Evolutionary conservation across 2,329 filamentous ascomycete genomes (phyloP).

Genomic region (Fusarium marasasianum): DNA sequence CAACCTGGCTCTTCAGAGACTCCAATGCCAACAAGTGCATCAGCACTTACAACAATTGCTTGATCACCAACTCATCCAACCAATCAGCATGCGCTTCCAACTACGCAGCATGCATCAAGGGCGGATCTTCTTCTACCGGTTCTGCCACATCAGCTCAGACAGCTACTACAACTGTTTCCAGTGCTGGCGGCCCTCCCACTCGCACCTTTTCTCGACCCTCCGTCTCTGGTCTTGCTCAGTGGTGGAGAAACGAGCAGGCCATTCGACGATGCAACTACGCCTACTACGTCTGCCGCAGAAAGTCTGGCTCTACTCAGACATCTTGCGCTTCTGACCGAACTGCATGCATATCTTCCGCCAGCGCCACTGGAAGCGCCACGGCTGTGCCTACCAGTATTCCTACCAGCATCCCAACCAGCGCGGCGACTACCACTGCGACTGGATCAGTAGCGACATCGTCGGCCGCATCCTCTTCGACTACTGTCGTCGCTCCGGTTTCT

Average conservation of each 20-base stretch:
- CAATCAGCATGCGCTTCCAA: background rate
- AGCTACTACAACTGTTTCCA: background rate
- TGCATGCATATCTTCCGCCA: background rate
- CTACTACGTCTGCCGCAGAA: conserved; percentile 5
- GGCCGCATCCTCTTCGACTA: background rate
- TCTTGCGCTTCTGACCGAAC: background rate
- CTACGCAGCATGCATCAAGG: conserved; percentile 7
- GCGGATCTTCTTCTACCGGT: background rate
- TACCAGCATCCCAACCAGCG: background rate
- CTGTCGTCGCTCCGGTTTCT: background rate
- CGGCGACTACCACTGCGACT: background rate
- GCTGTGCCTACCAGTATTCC: background rate
- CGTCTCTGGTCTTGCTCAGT: background rate
- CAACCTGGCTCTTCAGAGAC: conserved; percentile 7
- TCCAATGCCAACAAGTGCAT: conserved; percentile 8
- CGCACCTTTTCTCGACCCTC: background rate
- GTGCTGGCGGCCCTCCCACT: background rate
- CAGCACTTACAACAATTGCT: conserved; percentile 3
- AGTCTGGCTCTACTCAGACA: background rate
- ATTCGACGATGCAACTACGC: background rate
- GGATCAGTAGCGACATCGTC: background rate
- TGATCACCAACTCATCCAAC: conserved; percentile 1
- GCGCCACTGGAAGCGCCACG: background rate
- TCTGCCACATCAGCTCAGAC: background rate
- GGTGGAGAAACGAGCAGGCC: conserved; percentile 2